Conservation (phyloP, 768 basidiomycete genomes). For the Rhizopogon vulgaris region DNA sequence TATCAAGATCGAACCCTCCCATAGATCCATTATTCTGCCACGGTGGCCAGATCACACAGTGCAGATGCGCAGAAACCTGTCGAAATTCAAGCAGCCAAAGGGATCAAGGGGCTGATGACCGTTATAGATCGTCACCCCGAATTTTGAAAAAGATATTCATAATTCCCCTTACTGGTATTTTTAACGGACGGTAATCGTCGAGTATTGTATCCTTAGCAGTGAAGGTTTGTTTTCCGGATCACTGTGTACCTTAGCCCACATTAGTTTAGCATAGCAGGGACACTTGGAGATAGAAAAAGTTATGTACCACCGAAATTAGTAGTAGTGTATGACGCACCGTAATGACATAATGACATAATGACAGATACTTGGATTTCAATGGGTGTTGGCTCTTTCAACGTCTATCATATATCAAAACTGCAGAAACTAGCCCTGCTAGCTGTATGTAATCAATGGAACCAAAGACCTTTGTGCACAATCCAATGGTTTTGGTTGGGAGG, state of each 20-base stretch:
- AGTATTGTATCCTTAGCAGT: slow-evolving; percentile 16
- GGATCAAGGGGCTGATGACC: slow-evolving; percentile 32
- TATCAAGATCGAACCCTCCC: slow-evolving; percentile 8
- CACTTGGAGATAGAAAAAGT: slow-evolving; percentile 12
- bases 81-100: slow-evolving; percentile 28
- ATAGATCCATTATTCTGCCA: slow-evolving; percentile 30
- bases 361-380: neutral
- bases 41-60: slow-evolving; percentile 28
- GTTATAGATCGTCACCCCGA: slow-evolving; percentile 27
- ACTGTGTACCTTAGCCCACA: slow-evolving; percentile 12
- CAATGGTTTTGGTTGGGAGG: neutral
- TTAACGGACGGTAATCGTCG: slow-evolving; percentile 13
- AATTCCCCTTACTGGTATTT: neutral
- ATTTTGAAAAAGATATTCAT: slow-evolving; percentile 12
- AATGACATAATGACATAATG: slow-evolving; percentile 1
- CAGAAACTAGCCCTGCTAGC: no score
- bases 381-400: neutral
- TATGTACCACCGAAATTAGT: slow-evolving; percentile 23
- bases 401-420: no score
- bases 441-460: no score
- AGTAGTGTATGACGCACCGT: slow-evolving; percentile 6
- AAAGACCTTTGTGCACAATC: no score
- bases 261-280: slow-evolving; percentile 11
- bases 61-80: slow-evolving; percentile 34
- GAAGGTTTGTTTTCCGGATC: slow-evolving; percentile 4